Evolutionary conservation across 2,329 filamentous ascomycete species (phyloP).

Genomic region (Stachybotrys chlorohalonatus): DNA sequence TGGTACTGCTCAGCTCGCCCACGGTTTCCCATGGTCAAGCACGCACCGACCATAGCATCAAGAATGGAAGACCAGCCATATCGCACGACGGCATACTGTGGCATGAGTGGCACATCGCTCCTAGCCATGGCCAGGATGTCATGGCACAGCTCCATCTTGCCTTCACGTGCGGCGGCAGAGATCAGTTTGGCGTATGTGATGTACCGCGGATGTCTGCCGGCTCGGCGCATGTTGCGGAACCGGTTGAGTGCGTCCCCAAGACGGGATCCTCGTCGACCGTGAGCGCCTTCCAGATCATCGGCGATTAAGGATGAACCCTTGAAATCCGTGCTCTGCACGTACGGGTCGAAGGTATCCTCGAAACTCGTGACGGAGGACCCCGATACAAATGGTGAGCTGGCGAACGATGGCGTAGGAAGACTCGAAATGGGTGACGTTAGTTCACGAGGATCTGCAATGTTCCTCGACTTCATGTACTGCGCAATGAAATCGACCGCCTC

Average conservation of each 20-base stretch:
- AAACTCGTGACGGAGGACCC: slow-evolving; percentile 50
- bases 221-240: slow-evolving; percentile 87
- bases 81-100: slow-evolving; percentile 77
- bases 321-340: slow-evolving; percentile 83
- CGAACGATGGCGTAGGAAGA: slow-evolving; percentile 33
- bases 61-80: slow-evolving; percentile 96
- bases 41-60: slow-evolving; percentile 93
- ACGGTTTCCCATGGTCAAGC: slow-evolving; percentile 73
- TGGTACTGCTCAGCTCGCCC: slow-evolving; percentile 78
- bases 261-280: slow-evolving; percentile 62
- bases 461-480: slow-evolving; percentile 48
- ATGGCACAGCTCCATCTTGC: slow-evolving; percentile 71
- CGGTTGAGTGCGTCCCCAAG: slow-evolving; percentile 73
- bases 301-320: slow-evolving; percentile 87
- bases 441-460: slow-evolving; percentile 46
- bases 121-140: slow-evolving; percentile 87
- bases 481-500: slow-evolving; percentile 68
- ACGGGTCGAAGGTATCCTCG: slow-evolving; percentile 84
- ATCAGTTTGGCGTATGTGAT: slow-evolving; percentile 97
- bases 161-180: slow-evolving; percentile 75
- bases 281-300: slow-evolving; percentile 75
- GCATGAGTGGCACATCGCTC: slow-evolving; percentile 74
- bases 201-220: slow-evolving; percentile 86
- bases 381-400: slow-evolving; percentile 41
- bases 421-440: slow-evolving; percentile 35